These are phyloP conservation scores for Escallonia rubra DNA, from an alignment of 129 eudicot genomes.

Conservation along the genomic window DNA sequence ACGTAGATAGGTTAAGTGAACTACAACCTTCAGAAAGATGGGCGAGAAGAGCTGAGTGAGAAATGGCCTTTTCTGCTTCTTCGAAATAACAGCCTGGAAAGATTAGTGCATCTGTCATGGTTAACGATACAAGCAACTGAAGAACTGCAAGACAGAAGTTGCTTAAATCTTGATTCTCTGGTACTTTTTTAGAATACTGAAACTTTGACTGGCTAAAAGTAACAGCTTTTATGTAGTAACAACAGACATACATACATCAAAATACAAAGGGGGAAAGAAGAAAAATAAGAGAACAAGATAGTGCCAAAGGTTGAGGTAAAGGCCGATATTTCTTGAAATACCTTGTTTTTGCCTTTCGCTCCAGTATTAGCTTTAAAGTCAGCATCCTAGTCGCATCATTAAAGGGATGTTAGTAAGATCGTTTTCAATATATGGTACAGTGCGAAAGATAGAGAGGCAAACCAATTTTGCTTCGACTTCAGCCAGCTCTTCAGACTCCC, in stretches of 20 bases:
- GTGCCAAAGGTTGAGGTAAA: not conserved
- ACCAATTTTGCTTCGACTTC: constrained; percentile 98
- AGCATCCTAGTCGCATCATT: constrained; percentile 50
- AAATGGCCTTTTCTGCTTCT: not conserved
- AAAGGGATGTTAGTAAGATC: constrained; percentile 10
- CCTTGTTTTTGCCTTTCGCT: constrained; percentile 54
- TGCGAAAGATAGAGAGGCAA: constrained; percentile 18
- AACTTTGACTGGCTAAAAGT: no score
- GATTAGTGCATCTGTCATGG: no score
- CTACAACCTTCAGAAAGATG: constrained; percentile 1
- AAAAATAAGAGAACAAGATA: not conserved
- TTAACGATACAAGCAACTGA: no score
- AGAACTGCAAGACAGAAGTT: no score
- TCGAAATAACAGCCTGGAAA: not conserved
- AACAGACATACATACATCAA: no score
- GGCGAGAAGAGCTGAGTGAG: not conserved
- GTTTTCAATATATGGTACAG: not conserved
- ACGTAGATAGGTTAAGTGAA: not conserved
- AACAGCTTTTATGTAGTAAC: no score
- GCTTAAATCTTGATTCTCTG: no score
- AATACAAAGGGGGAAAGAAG: no score
- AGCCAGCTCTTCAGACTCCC: constrained; percentile 83
- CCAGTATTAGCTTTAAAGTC: constrained; percentile 54
- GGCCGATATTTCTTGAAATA: constrained; percentile 19
- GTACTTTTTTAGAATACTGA: no score